Evolutionary conservation across 176 grass and related monocot species (phyloP), one percentile per base, ranked within the genome.

Genomic region (Ananas comosus): DNA sequence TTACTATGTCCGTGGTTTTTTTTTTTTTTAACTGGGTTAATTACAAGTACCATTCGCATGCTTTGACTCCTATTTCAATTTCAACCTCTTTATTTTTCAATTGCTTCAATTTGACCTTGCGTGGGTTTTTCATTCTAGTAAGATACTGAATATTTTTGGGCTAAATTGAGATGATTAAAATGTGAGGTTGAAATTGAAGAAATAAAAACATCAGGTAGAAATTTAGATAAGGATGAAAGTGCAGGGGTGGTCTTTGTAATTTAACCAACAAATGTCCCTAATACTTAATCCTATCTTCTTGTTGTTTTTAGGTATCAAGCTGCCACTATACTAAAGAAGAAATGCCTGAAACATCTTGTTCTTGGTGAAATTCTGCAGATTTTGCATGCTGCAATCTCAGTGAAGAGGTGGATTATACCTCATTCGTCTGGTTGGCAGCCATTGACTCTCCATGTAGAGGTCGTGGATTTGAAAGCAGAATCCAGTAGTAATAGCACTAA

Each of bases 331-430:
- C 72, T 99, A 33, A 93, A 81, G 87, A 84, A 88, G 63, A 52
- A 69, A 51, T 99, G 90, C 72, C 66, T 99, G 76, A 84, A 84
- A 16, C 73, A 72, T 72, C 90, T 81, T 84, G 42, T 72, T 58
- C 71, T 99, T 69, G 94, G 78, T 54, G 95, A 99, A 82, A 72
- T 85, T 76, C 87, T 99, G 74, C 90, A 99, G 80, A 79, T 99
- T 70, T 76, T 85, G 64, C 83, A 88, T 79, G 82, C 68, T 11
- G 57, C 81, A 73, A 91, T 90, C 56, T 76, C 79, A 18, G 82
- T 71, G 23, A 93, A 88, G 70, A 99, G 86, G 72, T 99, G 90
- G 95, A 78, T 99, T 11, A 69, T 88, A 72, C 85, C 91, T 51
- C 80, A 90, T 79, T 75, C 75, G 74, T 86, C 78, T 51, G 74